phyloP scores from a whole-genome alignment of 345 rosid species.

The Melaleuca quinquenervia region DNA sequence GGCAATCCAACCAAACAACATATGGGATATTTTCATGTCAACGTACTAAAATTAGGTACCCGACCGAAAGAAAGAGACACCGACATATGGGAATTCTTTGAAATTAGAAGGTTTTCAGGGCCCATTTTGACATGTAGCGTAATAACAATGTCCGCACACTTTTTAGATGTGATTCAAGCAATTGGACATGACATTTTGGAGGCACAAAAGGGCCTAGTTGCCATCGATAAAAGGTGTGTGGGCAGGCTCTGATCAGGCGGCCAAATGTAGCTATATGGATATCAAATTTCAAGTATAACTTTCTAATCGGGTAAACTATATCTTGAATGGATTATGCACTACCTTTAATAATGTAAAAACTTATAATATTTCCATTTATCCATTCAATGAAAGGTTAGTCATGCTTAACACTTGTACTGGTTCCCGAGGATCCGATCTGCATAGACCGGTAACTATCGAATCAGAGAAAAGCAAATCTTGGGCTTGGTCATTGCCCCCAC shows the following conservation, averaged over 20 bases:
- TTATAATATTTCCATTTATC: too few species aligned
- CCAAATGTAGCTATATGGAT: neutral
- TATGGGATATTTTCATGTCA: neutral
- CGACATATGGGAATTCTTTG: neutral
- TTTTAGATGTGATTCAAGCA: neutral
- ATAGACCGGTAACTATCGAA: too few species aligned
- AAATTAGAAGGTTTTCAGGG: neutral
- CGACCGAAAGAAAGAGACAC: neutral
- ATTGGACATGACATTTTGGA: neutral
- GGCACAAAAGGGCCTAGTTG: neutral
- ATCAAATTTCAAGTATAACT: neutral
- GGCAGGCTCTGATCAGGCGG: neutral
- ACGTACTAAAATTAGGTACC: neutral
- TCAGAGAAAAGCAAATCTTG: too few species aligned
- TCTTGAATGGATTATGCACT: neutral
- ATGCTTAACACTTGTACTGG: neutral
- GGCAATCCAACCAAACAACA: neutral
- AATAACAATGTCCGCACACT: neutral
- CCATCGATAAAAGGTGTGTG: neutral
- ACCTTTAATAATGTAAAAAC: neutral
- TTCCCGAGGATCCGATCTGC: neutral
- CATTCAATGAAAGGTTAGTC: neutral
- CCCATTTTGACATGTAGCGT: neutral
- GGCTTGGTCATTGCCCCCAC: neutral
- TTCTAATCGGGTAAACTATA: neutral